These are phyloP conservation scores for Trametes meyenii DNA, from an alignment of 768 basidiomycete genomes.

Conservation along the genomic window DNA sequence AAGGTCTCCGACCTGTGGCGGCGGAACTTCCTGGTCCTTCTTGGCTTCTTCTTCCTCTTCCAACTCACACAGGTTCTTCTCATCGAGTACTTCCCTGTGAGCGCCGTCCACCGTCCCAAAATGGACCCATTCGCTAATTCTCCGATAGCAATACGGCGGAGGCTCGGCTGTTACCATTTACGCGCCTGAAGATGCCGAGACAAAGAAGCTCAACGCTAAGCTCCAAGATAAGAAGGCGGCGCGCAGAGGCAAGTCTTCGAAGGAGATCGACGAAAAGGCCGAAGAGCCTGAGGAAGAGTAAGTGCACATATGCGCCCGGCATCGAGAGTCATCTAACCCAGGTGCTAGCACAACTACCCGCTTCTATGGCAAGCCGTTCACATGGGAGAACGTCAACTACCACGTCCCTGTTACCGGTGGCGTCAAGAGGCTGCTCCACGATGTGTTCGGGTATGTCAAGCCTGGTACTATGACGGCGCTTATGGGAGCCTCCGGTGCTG, in stretches of 20 bases:
- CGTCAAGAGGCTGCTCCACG: constrained; percentile 63
- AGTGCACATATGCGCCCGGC: no score
- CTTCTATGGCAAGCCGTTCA: constrained; percentile 61
- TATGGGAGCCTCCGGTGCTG: constrained; percentile 86
- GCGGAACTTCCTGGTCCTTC: constrained; percentile 67
- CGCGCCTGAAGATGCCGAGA: constrained; percentile 59
- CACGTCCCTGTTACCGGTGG: constrained; percentile 70
- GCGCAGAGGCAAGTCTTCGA: constrained; percentile 19
- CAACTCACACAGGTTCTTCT: constrained; percentile 66
- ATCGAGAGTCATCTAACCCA: background rate
- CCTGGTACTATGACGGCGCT: constrained; percentile 86
- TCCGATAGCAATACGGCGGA: constrained; percentile 51
- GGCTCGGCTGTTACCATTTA: constrained; percentile 56
- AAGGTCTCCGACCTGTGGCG: constrained; percentile 59
- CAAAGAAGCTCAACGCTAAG: constrained; percentile 54
- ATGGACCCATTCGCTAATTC: background rate
- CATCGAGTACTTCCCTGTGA: constrained; percentile 66
- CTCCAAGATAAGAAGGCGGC: constrained; percentile 56
- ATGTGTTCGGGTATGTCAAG: constrained; percentile 79
- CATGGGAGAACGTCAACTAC: constrained; percentile 83
- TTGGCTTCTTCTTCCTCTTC: constrained; percentile 74
- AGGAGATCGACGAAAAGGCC: constrained; percentile 10
- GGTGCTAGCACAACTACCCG: background rate
- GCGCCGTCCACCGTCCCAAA: constrained; percentile 18
- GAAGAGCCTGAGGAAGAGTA: constrained; percentile 15